Percentiles rank a stretch among this genome's conserved stretches.
These are phyloP conservation scores for Camelina hispida DNA, from an alignment of 345 rosid genomes.

Conservation along the genomic window DNA sequence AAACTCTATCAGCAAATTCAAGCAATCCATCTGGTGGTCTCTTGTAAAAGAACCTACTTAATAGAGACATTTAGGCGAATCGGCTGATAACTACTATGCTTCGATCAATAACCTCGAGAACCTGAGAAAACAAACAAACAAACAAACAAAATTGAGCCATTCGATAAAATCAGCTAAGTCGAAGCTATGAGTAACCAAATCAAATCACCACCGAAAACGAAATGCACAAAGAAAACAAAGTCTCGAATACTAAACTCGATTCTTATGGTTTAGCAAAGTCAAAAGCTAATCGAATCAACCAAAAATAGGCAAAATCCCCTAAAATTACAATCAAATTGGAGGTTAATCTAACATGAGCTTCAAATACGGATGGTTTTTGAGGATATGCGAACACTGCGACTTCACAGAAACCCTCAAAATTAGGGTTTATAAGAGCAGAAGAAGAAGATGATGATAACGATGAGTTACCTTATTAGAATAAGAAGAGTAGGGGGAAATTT, in stretches of 20 bases:
- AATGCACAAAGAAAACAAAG: background rate
- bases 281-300: slow-evolving; percentile 31
- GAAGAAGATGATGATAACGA: background rate
- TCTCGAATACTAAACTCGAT: slow-evolving; percentile 9
- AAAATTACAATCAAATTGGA: slow-evolving; percentile 27
- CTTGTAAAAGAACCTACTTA: slow-evolving; percentile 87
- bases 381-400: slow-evolving; percentile 22
- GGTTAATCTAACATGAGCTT: background rate
- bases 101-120: slow-evolving; percentile 27
- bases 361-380: background rate
- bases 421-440: slow-evolving; percentile 41
- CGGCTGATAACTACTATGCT: background rate
- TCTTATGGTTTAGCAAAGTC: slow-evolving; percentile 35
- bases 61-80: slow-evolving; percentile 63
- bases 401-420: slow-evolving; percentile 11
- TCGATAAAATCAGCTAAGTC: slow-evolving; percentile 5
- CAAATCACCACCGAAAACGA: background rate
- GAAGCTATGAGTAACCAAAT: slow-evolving; percentile 17
- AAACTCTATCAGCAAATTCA: slow-evolving; percentile 94
- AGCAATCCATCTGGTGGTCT: slow-evolving; percentile 98
- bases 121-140: slow-evolving; percentile 8
- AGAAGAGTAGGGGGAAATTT: background rate
- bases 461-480: slow-evolving; percentile 5
- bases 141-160: background rate
- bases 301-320: background rate